Conservation (phyloP, 495 filamentous ascomycete genomes). For the Penicillium maclennaniae region DNA sequence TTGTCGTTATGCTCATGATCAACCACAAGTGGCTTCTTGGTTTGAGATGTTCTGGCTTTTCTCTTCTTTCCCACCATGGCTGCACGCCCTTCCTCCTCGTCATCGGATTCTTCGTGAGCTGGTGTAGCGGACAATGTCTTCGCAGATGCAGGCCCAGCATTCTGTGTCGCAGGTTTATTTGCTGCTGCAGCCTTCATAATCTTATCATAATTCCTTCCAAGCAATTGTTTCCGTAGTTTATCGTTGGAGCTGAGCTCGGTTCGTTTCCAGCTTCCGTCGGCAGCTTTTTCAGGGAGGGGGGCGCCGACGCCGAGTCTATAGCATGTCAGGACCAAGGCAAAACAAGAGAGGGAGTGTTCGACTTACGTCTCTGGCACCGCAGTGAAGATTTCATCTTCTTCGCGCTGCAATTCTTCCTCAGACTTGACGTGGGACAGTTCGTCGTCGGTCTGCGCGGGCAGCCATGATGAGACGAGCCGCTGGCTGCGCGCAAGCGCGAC, state of each 20-base stretch:
- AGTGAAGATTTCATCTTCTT: conserved; percentile 51
- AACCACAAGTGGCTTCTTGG: neutral
- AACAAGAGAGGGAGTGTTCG: neutral
- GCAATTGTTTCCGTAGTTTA: conserved; percentile 44
- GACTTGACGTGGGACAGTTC: conserved; percentile 42
- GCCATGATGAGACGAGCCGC: conserved; percentile 51
- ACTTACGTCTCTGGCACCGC: conserved; percentile 50
- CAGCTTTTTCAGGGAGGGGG: conserved; percentile 38
- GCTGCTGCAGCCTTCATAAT: conserved; percentile 29
- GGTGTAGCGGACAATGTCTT: conserved; percentile 1
- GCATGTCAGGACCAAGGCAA: neutral
- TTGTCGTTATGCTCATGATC: neutral
- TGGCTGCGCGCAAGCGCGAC: conserved; percentile 49
- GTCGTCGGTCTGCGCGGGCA: conserved; percentile 42
- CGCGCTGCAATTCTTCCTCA: conserved; percentile 40
- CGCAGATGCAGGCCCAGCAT: neutral
- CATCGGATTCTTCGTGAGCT: conserved; percentile 37
- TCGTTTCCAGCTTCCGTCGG: conserved; percentile 38
- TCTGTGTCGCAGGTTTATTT: conserved; percentile 6
- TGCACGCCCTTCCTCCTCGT: conserved; percentile 60
- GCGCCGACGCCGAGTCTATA: conserved; percentile 47
- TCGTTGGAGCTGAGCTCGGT: conserved; percentile 42
- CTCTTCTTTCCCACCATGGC: conserved; percentile 49
- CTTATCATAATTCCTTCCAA: conserved; percentile 45
- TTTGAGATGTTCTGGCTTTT: conserved; percentile 13